phyloP scores from a whole-genome alignment of 257 asterid species.

The Ilex aquifolium region DNA sequence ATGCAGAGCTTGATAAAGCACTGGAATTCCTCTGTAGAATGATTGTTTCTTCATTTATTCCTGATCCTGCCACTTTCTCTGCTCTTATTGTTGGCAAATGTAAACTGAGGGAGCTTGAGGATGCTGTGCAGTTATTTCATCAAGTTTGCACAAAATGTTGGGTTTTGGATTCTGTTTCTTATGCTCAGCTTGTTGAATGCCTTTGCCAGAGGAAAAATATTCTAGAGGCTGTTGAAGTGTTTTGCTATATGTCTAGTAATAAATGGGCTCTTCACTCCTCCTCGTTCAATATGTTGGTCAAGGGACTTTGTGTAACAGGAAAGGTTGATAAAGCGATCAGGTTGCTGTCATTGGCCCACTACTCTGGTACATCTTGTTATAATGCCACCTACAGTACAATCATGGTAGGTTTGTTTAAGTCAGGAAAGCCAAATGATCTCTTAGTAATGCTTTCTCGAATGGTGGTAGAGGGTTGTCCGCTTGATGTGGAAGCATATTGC shows the following conservation, averaged over 20 bases:
- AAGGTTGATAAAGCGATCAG: slow-evolving; percentile 33
- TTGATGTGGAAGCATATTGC: slow-evolving; percentile 46
- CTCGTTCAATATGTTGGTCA: slow-evolving; percentile 40
- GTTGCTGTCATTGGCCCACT: slow-evolving; percentile 34
- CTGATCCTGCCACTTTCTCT: slow-evolving; percentile 50
- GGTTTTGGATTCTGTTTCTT: slow-evolving; percentile 52
- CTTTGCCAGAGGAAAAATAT: slow-evolving; percentile 39
- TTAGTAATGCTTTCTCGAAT: slow-evolving; percentile 44
- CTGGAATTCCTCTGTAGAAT: slow-evolving; percentile 58
- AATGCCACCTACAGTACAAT: slow-evolving; percentile 36
- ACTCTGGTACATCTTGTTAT: slow-evolving; percentile 25
- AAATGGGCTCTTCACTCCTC: slow-evolving; percentile 30
- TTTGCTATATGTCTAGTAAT: slow-evolving; percentile 51
- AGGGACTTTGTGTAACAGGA: slow-evolving; percentile 39
- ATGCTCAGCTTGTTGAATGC: slow-evolving; percentile 44
- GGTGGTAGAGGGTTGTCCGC: slow-evolving; percentile 44
- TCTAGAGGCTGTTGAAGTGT: slow-evolving; percentile 49
- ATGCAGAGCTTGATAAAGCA: slow-evolving; percentile 37
- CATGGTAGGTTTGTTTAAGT: slow-evolving; percentile 39
- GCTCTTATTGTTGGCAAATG: slow-evolving; percentile 64
- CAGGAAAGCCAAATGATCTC: slow-evolving; percentile 22
- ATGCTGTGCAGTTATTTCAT: slow-evolving; percentile 45
- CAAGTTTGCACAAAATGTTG: slow-evolving; percentile 32
- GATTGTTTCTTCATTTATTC: slow-evolving; percentile 42
- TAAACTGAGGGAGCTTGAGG: slow-evolving; percentile 30